Conservation (phyloP, 1,284 basidiomycete species). For the Microbotryomycetes sp. region DNA sequence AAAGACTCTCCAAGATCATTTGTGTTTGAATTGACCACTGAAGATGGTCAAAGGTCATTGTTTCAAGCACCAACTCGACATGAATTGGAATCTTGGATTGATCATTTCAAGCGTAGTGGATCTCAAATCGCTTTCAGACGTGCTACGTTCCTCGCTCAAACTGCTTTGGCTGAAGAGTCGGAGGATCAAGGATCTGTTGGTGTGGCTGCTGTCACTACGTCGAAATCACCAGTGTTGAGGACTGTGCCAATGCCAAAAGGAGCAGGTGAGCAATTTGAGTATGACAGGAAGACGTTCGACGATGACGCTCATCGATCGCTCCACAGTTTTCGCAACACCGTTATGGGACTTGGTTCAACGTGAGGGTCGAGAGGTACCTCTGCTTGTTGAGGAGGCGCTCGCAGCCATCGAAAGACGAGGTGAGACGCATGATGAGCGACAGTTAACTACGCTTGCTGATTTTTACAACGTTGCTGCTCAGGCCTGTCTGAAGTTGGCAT, state of each 20-base stretch:
- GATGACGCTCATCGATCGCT: background rate
- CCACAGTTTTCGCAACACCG: conserved; percentile 67
- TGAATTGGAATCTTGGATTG: conserved; percentile 68
- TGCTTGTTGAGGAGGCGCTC: conserved; percentile 58
- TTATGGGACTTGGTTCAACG: conserved; percentile 60
- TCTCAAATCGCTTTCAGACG: conserved; percentile 65
- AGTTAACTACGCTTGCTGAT: background rate
- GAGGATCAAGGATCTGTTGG: conserved; percentile 56
- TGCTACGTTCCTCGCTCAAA: conserved; percentile 68
- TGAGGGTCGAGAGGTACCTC: conserved; percentile 55
- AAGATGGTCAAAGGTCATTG: conserved; percentile 73
- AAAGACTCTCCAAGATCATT: conserved; percentile 71
- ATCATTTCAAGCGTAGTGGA: conserved; percentile 60
- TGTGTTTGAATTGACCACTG: conserved; percentile 69
- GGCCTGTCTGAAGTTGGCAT: conserved; percentile 57
- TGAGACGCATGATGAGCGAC: conserved; percentile 43
- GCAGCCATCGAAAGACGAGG: conserved; percentile 65
- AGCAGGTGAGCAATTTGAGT: background rate
- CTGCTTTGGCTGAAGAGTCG: conserved; percentile 59
- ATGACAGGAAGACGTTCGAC: background rate
- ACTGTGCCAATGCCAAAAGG: background rate
- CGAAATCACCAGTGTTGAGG: conserved; percentile 2
- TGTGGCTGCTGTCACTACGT: background rate
- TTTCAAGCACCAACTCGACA: conserved; percentile 61
- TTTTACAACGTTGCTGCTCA: background rate